These are phyloP conservation scores for Gastrodia elata DNA, from an alignment of 106 monocot species.

Conservation along the genomic window DNA sequence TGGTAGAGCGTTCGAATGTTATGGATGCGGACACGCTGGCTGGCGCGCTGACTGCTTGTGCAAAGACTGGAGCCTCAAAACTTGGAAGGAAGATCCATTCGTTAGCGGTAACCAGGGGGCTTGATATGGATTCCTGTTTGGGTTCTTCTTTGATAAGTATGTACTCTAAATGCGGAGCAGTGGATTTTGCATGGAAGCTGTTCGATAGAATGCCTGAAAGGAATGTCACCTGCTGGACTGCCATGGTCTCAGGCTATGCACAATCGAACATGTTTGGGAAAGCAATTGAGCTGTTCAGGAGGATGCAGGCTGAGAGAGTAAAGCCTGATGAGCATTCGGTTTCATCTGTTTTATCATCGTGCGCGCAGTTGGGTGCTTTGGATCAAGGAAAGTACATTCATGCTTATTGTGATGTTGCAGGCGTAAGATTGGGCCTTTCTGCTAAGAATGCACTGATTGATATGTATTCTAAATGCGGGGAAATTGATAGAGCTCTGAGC, in stretches of 20 bases:
- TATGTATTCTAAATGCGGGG: slow-evolving; percentile 92
- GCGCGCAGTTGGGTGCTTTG: slow-evolving; percentile 61
- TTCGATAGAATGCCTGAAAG: slow-evolving; percentile 46
- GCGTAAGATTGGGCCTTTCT: slow-evolving; percentile 17
- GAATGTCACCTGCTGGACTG: slow-evolving; percentile 63
- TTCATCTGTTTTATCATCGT: slow-evolving; percentile 60
- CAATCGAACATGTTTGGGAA: slow-evolving; percentile 27
- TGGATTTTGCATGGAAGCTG: slow-evolving; percentile 39
- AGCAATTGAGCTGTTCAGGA: slow-evolving; percentile 47
- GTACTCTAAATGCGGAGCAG: slow-evolving; percentile 48
- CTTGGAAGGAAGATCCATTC: slow-evolving; percentile 45
- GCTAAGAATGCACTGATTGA: slow-evolving; percentile 76
- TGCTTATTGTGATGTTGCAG: slow-evolving; percentile 44
- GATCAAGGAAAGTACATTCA: slow-evolving; percentile 61
- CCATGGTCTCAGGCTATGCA: slow-evolving; percentile 55
- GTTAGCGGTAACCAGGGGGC: slow-evolving; percentile 22
- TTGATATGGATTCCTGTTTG: slow-evolving; percentile 40
- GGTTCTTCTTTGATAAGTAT: slow-evolving; percentile 62
- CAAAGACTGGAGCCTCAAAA: slow-evolving; percentile 12
- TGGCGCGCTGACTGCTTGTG: slow-evolving; percentile 39
- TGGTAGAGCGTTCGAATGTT: slow-evolving; percentile 18
- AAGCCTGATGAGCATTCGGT: slow-evolving; percentile 42
- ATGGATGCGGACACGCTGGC: slow-evolving; percentile 45
- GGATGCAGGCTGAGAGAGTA: slow-evolving; percentile 48
- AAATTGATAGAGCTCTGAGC: slow-evolving; percentile 36